phyloP scores from a whole-genome alignment of 2,329 filamentous ascomycete genomes.

The Beauveria rudraprayagi region DNA sequence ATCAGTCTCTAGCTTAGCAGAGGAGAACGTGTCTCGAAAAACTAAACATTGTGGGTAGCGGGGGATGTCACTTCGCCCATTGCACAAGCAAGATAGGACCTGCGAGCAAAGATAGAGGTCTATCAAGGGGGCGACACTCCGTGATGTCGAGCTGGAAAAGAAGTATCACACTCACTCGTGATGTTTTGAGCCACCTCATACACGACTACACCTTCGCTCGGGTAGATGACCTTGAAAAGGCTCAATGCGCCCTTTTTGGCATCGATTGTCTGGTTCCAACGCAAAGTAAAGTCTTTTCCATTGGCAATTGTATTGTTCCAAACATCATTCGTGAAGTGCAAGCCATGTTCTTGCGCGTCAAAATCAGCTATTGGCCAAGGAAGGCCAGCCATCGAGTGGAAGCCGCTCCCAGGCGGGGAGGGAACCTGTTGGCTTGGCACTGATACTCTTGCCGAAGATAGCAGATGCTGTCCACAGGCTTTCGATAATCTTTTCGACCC shows the following conservation, averaged over 20 bases:
- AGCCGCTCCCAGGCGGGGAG: slow-evolving; percentile 12
- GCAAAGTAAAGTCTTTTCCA: slow-evolving; percentile 20
- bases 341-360: slow-evolving; percentile 19
- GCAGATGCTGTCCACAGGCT: slow-evolving; percentile 7
- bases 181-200: slow-evolving; percentile 23
- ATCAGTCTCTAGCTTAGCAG: neutral
- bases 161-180: slow-evolving; percentile 19
- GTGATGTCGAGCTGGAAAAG: neutral
- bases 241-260: slow-evolving; percentile 18
- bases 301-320: slow-evolving; percentile 29
- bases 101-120: neutral
- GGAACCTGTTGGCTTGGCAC: slow-evolving; percentile 12
- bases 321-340: slow-evolving; percentile 25
- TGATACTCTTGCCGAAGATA: neutral
- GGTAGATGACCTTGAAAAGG: slow-evolving; percentile 25
- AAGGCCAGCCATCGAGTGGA: slow-evolving; percentile 17
- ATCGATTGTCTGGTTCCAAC: slow-evolving; percentile 24
- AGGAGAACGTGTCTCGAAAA: slow-evolving; percentile 9
- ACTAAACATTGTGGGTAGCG: neutral
- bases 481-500: slow-evolving; percentile 9
- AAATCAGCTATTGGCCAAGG: slow-evolving; percentile 12
- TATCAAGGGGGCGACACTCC: neutral
- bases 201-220: slow-evolving; percentile 21
- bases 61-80: neutral
- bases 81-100: neutral